Conservation (phyloP, 495 filamentous ascomycete genomes). For the Penicillium maclennaniae region DNA sequence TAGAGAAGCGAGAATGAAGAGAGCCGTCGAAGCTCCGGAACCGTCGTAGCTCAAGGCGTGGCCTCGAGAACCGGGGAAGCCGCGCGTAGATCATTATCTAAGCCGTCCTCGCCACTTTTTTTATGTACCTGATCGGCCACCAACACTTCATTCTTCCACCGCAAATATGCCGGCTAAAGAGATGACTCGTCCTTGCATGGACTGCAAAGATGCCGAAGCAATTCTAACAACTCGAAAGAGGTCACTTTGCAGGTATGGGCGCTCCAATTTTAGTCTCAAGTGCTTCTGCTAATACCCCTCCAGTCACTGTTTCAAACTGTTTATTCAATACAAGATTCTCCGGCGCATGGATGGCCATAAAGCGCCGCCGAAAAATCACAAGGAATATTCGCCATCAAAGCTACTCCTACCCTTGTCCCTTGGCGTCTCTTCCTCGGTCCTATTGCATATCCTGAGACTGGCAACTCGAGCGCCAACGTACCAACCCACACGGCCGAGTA, state of each 20-base stretch:
- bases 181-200: conserved; percentile 29
- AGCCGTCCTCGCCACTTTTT: conserved; percentile 19
- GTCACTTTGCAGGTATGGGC: conserved; percentile 44
- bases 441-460: conserved; percentile 72
- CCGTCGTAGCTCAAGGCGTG: conserved; percentile 23
- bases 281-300: conserved; percentile 8
- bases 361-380: conserved; percentile 26
- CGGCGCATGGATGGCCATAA: conserved; percentile 71
- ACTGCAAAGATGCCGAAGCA: conserved; percentile 40
- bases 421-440: conserved; percentile 73
- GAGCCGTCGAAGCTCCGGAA: conserved; percentile 10
- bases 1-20: conserved; percentile 7
- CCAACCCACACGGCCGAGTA: conserved; percentile 49
- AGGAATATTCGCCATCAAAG: conserved; percentile 34
- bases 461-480: conserved; percentile 58
- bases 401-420: conserved; percentile 78
- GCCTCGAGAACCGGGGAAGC: conserved; percentile 32
- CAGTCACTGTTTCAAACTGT: conserved; percentile 74
- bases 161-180: conserved; percentile 40
- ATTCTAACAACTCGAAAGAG: conserved; percentile 40
- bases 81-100: conserved; percentile 34
- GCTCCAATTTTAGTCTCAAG: conserved; percentile 4
- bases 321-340: conserved; percentile 68
- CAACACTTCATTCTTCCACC: neutral
- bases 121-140: neutral